Percentiles rank a stretch among this genome's conserved stretches.
These are phyloP conservation scores for Choanephora cucurbitarum DNA, from an alignment of 371 early-diverging fungal genomes.

Conservation along the genomic window DNA sequence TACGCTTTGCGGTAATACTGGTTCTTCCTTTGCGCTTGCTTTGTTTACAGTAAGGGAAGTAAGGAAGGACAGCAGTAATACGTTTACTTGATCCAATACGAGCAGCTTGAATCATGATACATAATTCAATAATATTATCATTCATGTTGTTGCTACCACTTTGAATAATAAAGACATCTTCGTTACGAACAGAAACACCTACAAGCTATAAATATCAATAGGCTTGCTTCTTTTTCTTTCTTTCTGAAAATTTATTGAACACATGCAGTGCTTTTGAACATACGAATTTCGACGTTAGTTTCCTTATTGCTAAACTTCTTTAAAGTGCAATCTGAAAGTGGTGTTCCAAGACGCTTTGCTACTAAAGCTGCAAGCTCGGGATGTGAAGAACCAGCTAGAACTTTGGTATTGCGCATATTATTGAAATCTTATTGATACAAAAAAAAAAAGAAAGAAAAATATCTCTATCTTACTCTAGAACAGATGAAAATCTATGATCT, in stretches of 20 bases:
- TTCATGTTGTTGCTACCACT: conserved; percentile 88
- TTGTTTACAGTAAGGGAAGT: conserved; percentile 97
- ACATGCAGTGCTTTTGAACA: background rate
- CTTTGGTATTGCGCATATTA: conserved; percentile 83
- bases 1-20: conserved; percentile 93
- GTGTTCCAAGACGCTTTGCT: conserved; percentile 77
- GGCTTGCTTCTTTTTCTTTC: no score
- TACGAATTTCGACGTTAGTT: conserved; percentile 66
- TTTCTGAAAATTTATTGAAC: background rate
- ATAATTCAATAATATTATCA: conserved; percentile 95
- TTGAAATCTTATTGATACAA: no score
- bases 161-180: conserved; percentile 97
- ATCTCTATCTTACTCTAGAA: no score
- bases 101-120: conserved; percentile 96
- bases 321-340: conserved; percentile 72
- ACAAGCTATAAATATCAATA: conserved; percentile 15
- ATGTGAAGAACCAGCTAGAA: conserved; percentile 94
- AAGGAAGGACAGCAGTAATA: conserved; percentile 90
- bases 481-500: no score
- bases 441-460: no score
- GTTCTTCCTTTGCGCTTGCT: conserved; percentile 97
- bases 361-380: conserved; percentile 86
- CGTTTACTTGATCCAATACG: conserved; percentile 88
- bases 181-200: conserved; percentile 91
- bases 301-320: conserved; percentile 82